Conservation (phyloP, 2,329 filamentous ascomycete genomes). For the Penicillium expansum region DNA sequence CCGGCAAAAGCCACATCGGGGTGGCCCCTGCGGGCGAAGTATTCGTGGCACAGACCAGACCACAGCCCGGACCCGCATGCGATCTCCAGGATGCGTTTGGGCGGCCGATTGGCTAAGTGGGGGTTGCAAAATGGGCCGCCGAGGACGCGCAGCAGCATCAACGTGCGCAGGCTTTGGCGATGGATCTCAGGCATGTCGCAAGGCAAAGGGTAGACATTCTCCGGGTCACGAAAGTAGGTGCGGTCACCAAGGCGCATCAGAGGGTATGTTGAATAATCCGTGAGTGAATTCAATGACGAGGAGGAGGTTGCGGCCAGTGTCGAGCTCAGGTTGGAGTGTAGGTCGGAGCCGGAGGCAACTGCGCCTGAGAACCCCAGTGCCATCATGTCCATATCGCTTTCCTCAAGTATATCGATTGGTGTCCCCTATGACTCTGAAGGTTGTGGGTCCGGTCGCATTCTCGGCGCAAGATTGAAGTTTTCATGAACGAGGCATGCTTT, state of each 20-base stretch:
- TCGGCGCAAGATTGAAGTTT: constrained; percentile 17
- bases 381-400: constrained; percentile 32
- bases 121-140: constrained; percentile 76
- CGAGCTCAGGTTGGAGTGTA: constrained; percentile 36
- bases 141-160: constrained; percentile 77
- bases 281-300: constrained; percentile 36
- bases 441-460: constrained; percentile 28
- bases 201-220: constrained; percentile 76
- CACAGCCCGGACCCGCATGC: constrained; percentile 87
- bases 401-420: constrained; percentile 18
- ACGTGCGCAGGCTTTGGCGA: constrained; percentile 78
- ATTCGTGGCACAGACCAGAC: constrained; percentile 82
- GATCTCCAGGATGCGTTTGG: constrained; percentile 76
- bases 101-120: constrained; percentile 63
- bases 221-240: constrained; percentile 73
- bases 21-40: constrained; percentile 68
- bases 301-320: constrained; percentile 35
- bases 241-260: constrained; percentile 75
- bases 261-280: constrained; percentile 49
- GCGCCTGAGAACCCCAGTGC: constrained; percentile 27
- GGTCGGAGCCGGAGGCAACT: constrained; percentile 33
- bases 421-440: constrained; percentile 17
- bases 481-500: constrained; percentile 23
- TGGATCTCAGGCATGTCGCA: constrained; percentile 85
- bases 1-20: constrained; percentile 74